A percentile compares a stretch with the other conserved stretches of the same genome.
Evolutionary conservation across 352 stramenopile genomes (phyloP).

Genomic region (Globisporangium apiculatum): DNA sequence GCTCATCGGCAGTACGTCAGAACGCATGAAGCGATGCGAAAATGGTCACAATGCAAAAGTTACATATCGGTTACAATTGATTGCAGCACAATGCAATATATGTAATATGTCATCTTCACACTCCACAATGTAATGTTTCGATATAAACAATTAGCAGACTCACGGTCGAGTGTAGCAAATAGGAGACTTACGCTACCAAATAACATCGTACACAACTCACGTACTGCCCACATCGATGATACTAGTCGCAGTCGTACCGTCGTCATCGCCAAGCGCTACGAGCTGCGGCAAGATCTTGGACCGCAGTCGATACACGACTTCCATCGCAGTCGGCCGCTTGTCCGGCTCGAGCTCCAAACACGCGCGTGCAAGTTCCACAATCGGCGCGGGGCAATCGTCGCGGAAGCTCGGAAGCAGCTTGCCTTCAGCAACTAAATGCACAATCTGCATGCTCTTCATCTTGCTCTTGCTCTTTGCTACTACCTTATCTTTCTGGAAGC

Average conservation of each 20-base stretch:
- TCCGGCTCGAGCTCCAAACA: constrained; percentile 60
- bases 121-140: no score
- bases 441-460: constrained; percentile 79
- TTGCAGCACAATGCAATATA: neutral
- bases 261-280: neutral
- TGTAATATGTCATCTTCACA: neutral
- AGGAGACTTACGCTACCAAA: no score
- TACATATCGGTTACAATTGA: no score
- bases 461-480: constrained; percentile 49
- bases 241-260: neutral
- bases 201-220: neutral
- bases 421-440: constrained; percentile 72
- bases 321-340: constrained; percentile 55
- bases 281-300: constrained; percentile 42
- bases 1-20: no score
- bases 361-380: constrained; percentile 46
- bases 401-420: constrained; percentile 70
- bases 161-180: no score
- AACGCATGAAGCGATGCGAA: neutral
- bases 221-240: neutral
- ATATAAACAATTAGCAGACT: no score
- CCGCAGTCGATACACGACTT: constrained; percentile 59
- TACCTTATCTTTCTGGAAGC: constrained; percentile 38
- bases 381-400: constrained; percentile 43
- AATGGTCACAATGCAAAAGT: no score